Base-by-base conservation (phyloP, 441 rosid species). In the Omphalea diandra region DNA sequence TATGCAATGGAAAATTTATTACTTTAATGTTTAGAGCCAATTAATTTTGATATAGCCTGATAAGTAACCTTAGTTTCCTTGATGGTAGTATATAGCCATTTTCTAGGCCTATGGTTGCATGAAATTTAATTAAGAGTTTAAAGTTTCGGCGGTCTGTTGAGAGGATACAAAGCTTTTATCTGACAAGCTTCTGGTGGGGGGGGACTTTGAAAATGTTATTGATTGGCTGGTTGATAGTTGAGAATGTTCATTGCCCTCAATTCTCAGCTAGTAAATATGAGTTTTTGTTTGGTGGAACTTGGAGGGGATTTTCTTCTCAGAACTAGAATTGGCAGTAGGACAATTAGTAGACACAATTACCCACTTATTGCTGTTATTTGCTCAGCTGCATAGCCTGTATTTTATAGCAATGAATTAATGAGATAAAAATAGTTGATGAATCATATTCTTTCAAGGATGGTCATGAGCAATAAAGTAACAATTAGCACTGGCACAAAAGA, bases 231-330 rank as follows among this genome's bases (percentile, higher is more conserved):
- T 53, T 17, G 46, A 12, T 20, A 29, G 35, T 38, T 53, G 50
- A 9, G 35, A 38, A 35, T 6, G 7, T 20, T 22, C 17, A 53
- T 17, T 14, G 11, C 49, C 20, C 6, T 24, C 35, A 46, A 9
- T 46, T n/a, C 41, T 18, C 33, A 36, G 49, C 40, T 10, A 29
- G 36, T 53, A 14, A 58, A 41, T 35, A 35, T 62, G 50, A 40
- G 38, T 26, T 61, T 40, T 36, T 71, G 29, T 27, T 43, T 38
- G 68, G 31, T 71, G 41, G 41, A 71, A 52, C 46, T 53, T 52
- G 46, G 29, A 35, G 1, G 32, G 26, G n/a, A n/a, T 7, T 31
- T 5, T 53, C 52, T 67, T 33, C 26, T 67, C 38, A 38, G 14
- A 24, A 33, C 26, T 3, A 52, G 10, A 40, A 4, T 8, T 9